Evolutionary conservation across 2,329 filamentous ascomycete genomes (phyloP).

Genomic region (Nigrospora sphaerica): DNA sequence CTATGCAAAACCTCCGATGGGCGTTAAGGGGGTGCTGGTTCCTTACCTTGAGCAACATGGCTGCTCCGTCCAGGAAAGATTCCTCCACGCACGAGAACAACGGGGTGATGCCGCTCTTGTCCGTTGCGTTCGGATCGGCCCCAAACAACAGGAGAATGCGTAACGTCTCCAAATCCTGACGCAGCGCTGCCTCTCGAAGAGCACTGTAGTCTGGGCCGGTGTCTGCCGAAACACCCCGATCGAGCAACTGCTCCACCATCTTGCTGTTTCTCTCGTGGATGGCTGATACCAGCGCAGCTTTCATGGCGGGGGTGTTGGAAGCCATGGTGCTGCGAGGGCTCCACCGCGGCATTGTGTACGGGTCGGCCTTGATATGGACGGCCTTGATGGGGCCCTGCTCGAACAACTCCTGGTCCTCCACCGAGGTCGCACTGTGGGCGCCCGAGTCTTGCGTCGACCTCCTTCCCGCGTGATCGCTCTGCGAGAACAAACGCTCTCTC

Average conservation of each 20-base stretch:
- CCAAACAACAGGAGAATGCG: constrained; percentile 50
- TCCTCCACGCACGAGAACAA: constrained; percentile 43
- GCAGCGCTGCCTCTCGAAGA: constrained; percentile 44
- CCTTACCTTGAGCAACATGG: constrained; percentile 45
- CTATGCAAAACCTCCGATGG: no score
- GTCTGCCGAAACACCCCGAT: constrained; percentile 48
- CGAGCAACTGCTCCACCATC: constrained; percentile 48
- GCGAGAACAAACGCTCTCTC: constrained; percentile 11
- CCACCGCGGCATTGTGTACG: constrained; percentile 43
- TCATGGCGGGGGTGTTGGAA: constrained; percentile 35
- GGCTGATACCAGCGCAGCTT: constrained; percentile 42
- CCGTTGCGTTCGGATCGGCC: constrained; percentile 45
- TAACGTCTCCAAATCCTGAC: constrained; percentile 44
- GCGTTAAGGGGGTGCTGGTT: not conserved
- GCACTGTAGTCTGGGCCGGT: constrained; percentile 36
- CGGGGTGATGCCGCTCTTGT: constrained; percentile 42
- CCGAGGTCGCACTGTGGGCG: constrained; percentile 14
- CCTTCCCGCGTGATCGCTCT: constrained; percentile 6
- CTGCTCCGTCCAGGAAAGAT: constrained; percentile 48
- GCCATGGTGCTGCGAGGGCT: constrained; percentile 37
- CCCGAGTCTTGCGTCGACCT: constrained; percentile 10
- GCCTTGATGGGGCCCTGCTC: constrained; percentile 28
- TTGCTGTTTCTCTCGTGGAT: constrained; percentile 51
- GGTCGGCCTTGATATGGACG: constrained; percentile 43
- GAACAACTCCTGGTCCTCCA: constrained; percentile 27